These are phyloP conservation scores for Chimonanthus salicifolius DNA, from an alignment of 164 flowering plant genomes.

Conservation along the genomic window DNA sequence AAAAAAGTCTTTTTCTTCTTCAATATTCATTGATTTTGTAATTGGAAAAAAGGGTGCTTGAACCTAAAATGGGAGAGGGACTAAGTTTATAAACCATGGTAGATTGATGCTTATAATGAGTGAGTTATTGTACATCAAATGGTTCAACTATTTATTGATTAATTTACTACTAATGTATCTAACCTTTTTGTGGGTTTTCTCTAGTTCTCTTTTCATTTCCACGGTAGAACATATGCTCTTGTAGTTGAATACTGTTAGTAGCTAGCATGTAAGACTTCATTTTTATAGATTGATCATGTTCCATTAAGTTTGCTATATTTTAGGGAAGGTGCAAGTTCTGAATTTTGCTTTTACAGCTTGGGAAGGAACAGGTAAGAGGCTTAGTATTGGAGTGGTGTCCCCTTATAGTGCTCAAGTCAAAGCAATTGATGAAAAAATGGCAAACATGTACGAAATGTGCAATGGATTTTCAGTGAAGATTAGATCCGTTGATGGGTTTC, in stretches of 20 bases:
- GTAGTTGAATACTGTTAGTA: not conserved
- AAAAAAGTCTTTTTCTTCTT: too few relatives aligned
- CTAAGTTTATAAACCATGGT: too few relatives aligned
- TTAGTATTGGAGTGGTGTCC: constrained; percentile 64
- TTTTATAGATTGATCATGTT: not conserved
- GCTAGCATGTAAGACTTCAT: not conserved
- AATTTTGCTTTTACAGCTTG: not conserved
- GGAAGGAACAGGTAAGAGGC: constrained; percentile 4
- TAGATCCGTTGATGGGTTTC: constrained; percentile 54
- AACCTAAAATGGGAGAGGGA: too few relatives aligned
- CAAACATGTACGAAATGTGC: constrained; percentile 20
- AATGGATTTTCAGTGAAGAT: constrained; percentile 36
- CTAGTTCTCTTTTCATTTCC: not conserved
- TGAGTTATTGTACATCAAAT: too few relatives aligned
- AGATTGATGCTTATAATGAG: too few relatives aligned
- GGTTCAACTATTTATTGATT: not conserved
- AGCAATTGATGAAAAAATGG: constrained; percentile 34
- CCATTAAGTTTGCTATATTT: not conserved
- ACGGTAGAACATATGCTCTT: not conserved
- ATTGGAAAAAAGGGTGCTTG: too few relatives aligned
- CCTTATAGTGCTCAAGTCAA: constrained; percentile 65
- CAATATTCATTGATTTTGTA: too few relatives aligned
- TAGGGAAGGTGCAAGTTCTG: not conserved
- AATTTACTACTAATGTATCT: too few relatives aligned
- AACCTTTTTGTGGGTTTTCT: not conserved